Percentiles rank a stretch among this genome's conserved stretches.
These are phyloP conservation scores for Aspergillus sp. DNA, from an alignment of 2,329 filamentous ascomycete genomes.

Conservation along the genomic window DNA sequence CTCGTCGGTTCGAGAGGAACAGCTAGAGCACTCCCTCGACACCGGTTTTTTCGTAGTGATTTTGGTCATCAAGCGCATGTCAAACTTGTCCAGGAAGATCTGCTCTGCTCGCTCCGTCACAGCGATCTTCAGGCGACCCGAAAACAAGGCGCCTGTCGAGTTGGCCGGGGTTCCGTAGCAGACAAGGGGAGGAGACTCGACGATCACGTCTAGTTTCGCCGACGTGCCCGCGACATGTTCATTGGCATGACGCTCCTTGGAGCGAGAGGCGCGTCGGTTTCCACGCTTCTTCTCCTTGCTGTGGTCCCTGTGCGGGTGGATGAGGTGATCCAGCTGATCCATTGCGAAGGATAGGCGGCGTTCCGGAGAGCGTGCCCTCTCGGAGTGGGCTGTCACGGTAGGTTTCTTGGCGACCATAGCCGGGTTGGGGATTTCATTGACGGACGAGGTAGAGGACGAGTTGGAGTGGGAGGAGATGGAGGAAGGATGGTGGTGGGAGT, in stretches of 20 bases:
- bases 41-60: slow-evolving; percentile 80
- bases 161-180: slow-evolving; percentile 73
- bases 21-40: slow-evolving; percentile 73
- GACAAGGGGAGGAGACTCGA: slow-evolving; percentile 85
- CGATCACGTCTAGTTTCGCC: slow-evolving; percentile 58
- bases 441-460: slow-evolving; percentile 37
- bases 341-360: slow-evolving; percentile 44
- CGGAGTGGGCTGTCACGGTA: slow-evolving; percentile 20
- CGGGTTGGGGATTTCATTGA: slow-evolving; percentile 34
- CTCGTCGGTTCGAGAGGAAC: slow-evolving; percentile 68
- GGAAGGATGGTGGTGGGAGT: slow-evolving; percentile 29
- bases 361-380: slow-evolving; percentile 37
- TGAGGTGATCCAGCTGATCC: slow-evolving; percentile 45
- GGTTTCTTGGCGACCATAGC: slow-evolving; percentile 27
- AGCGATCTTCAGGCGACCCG: slow-evolving; percentile 74
- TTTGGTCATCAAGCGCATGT: slow-evolving; percentile 69
- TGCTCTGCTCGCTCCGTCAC: slow-evolving; percentile 64
- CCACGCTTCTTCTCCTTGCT: slow-evolving; percentile 44
- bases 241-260: slow-evolving; percentile 36
- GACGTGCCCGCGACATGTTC: slow-evolving; percentile 38
- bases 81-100: slow-evolving; percentile 67
- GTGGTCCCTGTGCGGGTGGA: slow-evolving; percentile 43
- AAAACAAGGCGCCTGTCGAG: slow-evolving; percentile 82
- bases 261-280: slow-evolving; percentile 34
- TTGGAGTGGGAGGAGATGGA: slow-evolving; percentile 33